These are phyloP conservation scores for Epichloe elymi DNA, from an alignment of 2,329 filamentous ascomycete species.

Conservation along the genomic window DNA sequence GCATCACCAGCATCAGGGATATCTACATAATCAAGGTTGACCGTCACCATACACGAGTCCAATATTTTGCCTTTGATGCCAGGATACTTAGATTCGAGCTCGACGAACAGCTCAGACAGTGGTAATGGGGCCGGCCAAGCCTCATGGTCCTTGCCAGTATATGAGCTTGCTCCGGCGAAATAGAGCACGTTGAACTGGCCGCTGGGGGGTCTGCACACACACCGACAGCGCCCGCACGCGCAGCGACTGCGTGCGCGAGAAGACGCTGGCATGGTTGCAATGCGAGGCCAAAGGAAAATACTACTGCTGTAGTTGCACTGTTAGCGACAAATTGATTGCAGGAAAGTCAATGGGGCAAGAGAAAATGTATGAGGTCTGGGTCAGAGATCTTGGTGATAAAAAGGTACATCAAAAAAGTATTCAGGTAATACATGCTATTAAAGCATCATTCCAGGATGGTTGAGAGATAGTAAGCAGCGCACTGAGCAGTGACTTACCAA, in stretches of 20 bases:
- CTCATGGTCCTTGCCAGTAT: slow-evolving; percentile 56
- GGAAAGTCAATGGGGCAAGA: slow-evolving; percentile 2
- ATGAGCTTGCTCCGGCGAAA: slow-evolving; percentile 64
- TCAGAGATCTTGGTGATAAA: slow-evolving; percentile 65
- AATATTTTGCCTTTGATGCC: slow-evolving; percentile 59
- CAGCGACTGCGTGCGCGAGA: slow-evolving; percentile 13
- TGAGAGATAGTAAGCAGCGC: slow-evolving; percentile 2
- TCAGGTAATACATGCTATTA: slow-evolving; percentile 49
- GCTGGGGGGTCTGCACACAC: slow-evolving; percentile 24
- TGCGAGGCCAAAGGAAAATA: not conserved
- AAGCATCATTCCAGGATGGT: slow-evolving; percentile 34
- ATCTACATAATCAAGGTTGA: slow-evolving; percentile 75
- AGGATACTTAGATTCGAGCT: slow-evolving; percentile 54
- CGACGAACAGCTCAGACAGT: slow-evolving; percentile 48
- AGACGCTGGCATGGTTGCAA: slow-evolving; percentile 22
- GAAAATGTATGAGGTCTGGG: slow-evolving; percentile 16
- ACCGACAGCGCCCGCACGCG: too few species aligned
- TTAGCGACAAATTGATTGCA: not conserved
- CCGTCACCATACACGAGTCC: slow-evolving; percentile 59
- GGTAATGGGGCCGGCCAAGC: slow-evolving; percentile 51
- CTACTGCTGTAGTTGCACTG: not conserved
- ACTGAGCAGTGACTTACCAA: slow-evolving; percentile 6
- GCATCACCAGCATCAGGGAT: slow-evolving; percentile 33
- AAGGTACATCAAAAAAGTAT: slow-evolving; percentile 39
- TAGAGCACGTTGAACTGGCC: slow-evolving; percentile 72